Base-by-base conservation (phyloP, 2,329 filamentous ascomycete genomes). In the Curvularia sp. region DNA sequence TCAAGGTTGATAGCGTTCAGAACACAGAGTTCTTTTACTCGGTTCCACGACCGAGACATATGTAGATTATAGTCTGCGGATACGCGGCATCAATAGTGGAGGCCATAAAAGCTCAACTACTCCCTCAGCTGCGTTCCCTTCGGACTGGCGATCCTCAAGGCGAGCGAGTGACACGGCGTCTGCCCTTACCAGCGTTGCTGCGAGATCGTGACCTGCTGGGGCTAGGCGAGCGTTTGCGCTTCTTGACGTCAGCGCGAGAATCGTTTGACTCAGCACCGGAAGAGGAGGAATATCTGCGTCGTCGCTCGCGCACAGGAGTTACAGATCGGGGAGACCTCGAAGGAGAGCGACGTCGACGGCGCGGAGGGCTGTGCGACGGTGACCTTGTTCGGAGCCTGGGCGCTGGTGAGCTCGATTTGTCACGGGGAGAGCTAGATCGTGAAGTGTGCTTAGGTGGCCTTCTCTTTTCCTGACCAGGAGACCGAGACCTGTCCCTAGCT, bases 391-490 rank as follows among this genome's bases (percentile, higher is more conserved):
- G 57, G 69, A 77, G 54, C 65, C 72, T 85, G 78, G 81, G 77
- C 75, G 80, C 80, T 78, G 77, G 83, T 84, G 84, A 86, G 82
- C 82, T 82, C 69, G 81, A 82, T 72, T 79, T 78, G 68, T 79
- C 74, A 79, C 75, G 78, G 69, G 79, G 79, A 74, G 79, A 77
- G 66, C 69, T 74, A 73, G 83, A 83, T 79, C 81, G 78, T 69
- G 78, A 76, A 76, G 79, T 79, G 76, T 80, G 71, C 50, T 60
- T 66, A 30, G 64, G 61, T 57, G 67, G 67, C 62, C 69, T 72
- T 58, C 65, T 65, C 54, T 66, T 71, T 54, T 72, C 72, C 43
- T 66, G 61, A 60, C 65, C 76, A 64, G 69, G 70, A 44, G 75
- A 74, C 57, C 67, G 68, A 38, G 72, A 72, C 61, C 60, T 69